phyloP scores from a whole-genome alignment of 2,329 filamentous ascomycete species.

The Phyllosticta ampelicida region DNA sequence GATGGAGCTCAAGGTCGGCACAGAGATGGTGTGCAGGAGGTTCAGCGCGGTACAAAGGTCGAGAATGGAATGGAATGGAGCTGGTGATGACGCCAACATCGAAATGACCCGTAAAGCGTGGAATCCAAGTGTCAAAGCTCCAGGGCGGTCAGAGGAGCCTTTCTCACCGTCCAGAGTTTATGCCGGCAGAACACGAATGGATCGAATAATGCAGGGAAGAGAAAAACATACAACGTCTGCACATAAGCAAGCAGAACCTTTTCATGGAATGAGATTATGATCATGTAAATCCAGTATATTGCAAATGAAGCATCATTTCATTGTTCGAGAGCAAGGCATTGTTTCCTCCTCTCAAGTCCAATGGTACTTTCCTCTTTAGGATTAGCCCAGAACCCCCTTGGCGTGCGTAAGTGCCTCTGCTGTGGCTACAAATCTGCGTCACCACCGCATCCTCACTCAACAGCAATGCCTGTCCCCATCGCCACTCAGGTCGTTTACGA shows the following conservation, averaged over 20 bases:
- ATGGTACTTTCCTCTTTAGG: not conserved
- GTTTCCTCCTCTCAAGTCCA: no score
- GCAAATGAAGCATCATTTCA: no score
- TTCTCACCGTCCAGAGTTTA: no score
- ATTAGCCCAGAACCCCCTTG: not conserved
- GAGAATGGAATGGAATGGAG: not conserved
- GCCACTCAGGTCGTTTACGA: conserved; percentile 43
- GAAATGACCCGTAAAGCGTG: not conserved
- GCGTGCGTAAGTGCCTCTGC: not conserved
- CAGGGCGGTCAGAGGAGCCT: not conserved
- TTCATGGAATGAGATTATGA: no score
- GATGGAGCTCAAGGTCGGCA: not conserved
- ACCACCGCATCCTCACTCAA: not conserved
- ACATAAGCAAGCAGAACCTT: no score
- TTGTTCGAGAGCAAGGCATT: no score
- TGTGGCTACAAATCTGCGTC: not conserved
- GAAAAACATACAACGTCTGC: no score
- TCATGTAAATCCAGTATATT: no score
- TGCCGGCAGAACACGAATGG: not conserved
- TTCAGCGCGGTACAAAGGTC: not conserved
- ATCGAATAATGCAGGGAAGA: no score
- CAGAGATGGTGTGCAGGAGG: not conserved
- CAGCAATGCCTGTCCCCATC: conserved; percentile 51
- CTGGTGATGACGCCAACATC: not conserved
- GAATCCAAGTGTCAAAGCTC: not conserved